A percentile compares a stretch with the other conserved stretches of the same genome.
Evolutionary conservation across 768 basidiomycete genomes (phyloP).

Genomic region (Boletus pseudopeckii): DNA sequence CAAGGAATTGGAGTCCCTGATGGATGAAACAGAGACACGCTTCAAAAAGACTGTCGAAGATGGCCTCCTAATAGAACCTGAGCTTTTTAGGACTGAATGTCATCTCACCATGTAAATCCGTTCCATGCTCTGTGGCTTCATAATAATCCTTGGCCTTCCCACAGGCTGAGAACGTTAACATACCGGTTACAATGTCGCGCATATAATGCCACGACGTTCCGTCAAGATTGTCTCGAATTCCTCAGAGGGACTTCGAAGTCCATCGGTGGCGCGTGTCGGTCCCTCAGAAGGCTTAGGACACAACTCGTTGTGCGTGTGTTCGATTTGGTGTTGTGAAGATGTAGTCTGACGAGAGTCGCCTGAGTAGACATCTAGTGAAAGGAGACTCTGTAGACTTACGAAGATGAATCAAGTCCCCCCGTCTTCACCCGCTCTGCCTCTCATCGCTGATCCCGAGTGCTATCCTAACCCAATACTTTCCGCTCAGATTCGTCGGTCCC

Average conservation of each 20-base stretch:
- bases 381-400: not conserved
- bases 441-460: not conserved
- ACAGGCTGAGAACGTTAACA: not conserved
- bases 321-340: not conserved
- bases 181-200: not conserved
- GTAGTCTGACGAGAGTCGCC: not conserved
- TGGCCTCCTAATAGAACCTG: slow-evolving; percentile 1
- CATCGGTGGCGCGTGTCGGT: not conserved
- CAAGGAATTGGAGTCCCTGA: not conserved
- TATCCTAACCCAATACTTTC: not conserved
- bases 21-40: not conserved
- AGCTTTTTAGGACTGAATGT: not conserved
- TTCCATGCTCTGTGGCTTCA: no score
- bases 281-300: not conserved
- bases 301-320: slow-evolving; percentile 1
- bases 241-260: not conserved
- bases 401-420: not conserved
- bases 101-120: not conserved
- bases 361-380: not conserved
- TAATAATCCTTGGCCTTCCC: no score
- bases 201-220: not conserved
- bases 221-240: not conserved
- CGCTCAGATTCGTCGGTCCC: not conserved
- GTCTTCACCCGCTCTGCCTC: not conserved
- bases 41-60: slow-evolving; percentile 6